Evolutionary conservation across 2,329 filamentous ascomycete species (phyloP), one percentile per base, ranked within the genome.

Genomic region (Diaporthe citri): DNA sequence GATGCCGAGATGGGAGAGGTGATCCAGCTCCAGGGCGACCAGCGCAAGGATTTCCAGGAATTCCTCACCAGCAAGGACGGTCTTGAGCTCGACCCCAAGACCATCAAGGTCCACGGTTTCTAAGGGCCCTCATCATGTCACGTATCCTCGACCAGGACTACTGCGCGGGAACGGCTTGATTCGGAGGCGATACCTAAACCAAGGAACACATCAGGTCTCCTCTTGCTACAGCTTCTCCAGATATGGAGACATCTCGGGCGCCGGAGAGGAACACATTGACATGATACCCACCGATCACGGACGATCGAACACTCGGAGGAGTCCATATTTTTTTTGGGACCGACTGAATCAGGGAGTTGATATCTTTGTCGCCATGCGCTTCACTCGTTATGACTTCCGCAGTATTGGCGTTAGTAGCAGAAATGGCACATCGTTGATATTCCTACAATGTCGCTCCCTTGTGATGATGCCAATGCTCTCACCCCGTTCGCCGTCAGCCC

Each of bases 21-120:
- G 91, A 98, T 99, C 85, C 97, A 99, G 91, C 94, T 99, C 84
- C 97, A 99, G 88, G 97, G 97, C 83, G 97, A 99, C 86, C 97
- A 99, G 90, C 96, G 97, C 88, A 97, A 97, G 89, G 95, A 98
- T 92, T 94, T 98, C 85, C 94, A 97, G 87, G 95, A 98, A 84
- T 99, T 98, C 90, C 93, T 98, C 87, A 92, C 93, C 87, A 94
- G 98, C 89, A 97, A 97, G 91, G 95, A 96, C 87, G 96, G 96
- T 83, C 91, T 98, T 82, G 95, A 95, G 86, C 93, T 98, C 84
- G 95, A 98, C 88, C 90, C 93, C 86, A 97, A 98, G 92, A 97
- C 93, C 88, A 98, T 98, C 89, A 98, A 98, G 91, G 94, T 96
- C 82, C 85, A 87, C 83, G 86, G 75, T 76, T 77, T 77, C 75